Percentiles rank a stretch among this genome's conserved stretches.
These are phyloP conservation scores for Thalassiosira exigua DNA, from an alignment of 352 stramenopile species.

Conservation along the genomic window DNA sequence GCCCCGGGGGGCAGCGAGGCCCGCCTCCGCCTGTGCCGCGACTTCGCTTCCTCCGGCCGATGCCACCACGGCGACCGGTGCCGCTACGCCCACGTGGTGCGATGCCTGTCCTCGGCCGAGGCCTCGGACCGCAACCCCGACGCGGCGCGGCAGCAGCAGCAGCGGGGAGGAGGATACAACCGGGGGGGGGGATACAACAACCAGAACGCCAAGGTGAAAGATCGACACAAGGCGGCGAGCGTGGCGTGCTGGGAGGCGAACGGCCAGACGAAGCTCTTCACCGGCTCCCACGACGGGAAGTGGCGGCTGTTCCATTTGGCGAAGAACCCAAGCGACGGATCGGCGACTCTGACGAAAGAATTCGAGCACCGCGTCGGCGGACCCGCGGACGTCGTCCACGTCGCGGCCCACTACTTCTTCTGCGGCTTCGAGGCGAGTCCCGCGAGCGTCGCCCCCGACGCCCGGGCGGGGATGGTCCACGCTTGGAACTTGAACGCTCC, in stretches of 20 bases:
- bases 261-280: slow-evolving; percentile 81
- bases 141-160: no score
- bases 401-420: slow-evolving; percentile 77
- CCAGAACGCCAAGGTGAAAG: slow-evolving; percentile 37
- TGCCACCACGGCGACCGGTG: slow-evolving; percentile 64
- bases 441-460: slow-evolving; percentile 48
- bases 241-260: slow-evolving; percentile 78
- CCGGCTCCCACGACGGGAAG: slow-evolving; percentile 77
- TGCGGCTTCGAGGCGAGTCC: slow-evolving; percentile 77
- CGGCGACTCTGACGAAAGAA: slow-evolving; percentile 65
- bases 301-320: slow-evolving; percentile 78
- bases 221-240: slow-evolving; percentile 60
- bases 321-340: slow-evolving; percentile 1
- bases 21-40: slow-evolving; percentile 59
- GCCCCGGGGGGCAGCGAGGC: slow-evolving; percentile 30
- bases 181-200: slow-evolving; percentile 1
- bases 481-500: slow-evolving; percentile 77
- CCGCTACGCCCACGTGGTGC: slow-evolving; percentile 71
- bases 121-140: slow-evolving; percentile 58
- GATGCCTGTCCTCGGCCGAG: slow-evolving; percentile 62
- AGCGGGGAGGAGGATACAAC: slow-evolving; percentile 36
- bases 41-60: slow-evolving; percentile 65
- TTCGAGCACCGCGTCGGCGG: slow-evolving; percentile 80
- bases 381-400: slow-evolving; percentile 36
- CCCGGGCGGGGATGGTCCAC: slow-evolving; percentile 78